Evolutionary conservation across 2,329 filamentous ascomycete genomes (phyloP).

Genomic region (Sphaceloma murrayae): DNA sequence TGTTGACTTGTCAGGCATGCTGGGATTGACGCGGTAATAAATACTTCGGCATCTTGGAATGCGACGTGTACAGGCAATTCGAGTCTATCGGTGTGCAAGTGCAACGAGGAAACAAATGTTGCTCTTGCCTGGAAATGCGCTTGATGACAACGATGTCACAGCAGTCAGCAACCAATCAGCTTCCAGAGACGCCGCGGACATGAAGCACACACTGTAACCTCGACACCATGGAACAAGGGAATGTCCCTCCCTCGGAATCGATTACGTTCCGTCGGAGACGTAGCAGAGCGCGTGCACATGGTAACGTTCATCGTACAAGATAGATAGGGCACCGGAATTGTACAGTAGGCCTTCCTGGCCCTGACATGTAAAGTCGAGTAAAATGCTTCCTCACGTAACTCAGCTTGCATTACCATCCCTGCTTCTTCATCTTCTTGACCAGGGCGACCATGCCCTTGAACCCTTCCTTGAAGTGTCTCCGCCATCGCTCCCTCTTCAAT

Average conservation of each 20-base stretch:
- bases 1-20: constrained; percentile 9
- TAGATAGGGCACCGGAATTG: too few species aligned
- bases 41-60: not conserved
- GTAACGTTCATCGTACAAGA: too few species aligned
- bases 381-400: too few species aligned
- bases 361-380: too few species aligned
- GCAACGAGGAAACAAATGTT: not conserved
- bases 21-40: not conserved
- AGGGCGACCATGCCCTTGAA: constrained; percentile 69
- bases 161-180: constrained; percentile 5
- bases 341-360: too few species aligned
- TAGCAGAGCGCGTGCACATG: not conserved
- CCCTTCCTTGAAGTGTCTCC: constrained; percentile 63
- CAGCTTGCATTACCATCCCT: constrained; percentile 60
- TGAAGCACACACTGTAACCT: not conserved
- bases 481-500: constrained; percentile 70
- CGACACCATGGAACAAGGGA: not conserved
- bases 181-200: constrained; percentile 11
- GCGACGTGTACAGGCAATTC: not conserved
- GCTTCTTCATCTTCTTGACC: constrained; percentile 60
- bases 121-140: constrained; percentile 1
- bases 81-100: not conserved
- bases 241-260: too few species aligned
- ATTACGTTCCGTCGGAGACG: too few species aligned
- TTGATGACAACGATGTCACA: constrained; percentile 10